Evolutionary conservation across 345 rosid species (phyloP).

Genomic region (Balakata baccata): DNA sequence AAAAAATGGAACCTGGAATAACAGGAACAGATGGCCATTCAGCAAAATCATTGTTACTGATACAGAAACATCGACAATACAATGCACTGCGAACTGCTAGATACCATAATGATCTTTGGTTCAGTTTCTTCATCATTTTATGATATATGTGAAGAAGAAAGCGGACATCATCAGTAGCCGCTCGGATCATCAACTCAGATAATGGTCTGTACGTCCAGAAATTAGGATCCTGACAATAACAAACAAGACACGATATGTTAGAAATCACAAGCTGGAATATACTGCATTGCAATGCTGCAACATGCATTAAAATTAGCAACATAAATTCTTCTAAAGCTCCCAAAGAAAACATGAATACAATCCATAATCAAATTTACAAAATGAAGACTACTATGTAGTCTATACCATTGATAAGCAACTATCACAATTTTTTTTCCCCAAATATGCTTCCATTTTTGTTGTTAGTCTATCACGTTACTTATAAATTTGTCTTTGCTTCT

Average conservation of each 20-base stretch:
- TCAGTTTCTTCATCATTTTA: constrained; percentile 79
- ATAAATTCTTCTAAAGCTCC: background rate
- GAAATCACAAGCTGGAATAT: constrained; percentile 2
- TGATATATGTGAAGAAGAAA: constrained; percentile 73
- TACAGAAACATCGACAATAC: constrained; percentile 84
- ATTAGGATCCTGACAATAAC: constrained; percentile 62
- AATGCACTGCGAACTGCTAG: constrained; percentile 78
- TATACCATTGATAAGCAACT: background rate
- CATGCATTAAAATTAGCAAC: background rate
- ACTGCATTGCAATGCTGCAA: background rate
- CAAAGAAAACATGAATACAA: background rate
- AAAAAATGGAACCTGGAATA: constrained; percentile 59
- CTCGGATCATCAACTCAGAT: constrained; percentile 81
- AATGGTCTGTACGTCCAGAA: constrained; percentile 87
- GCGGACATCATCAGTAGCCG: constrained; percentile 96
- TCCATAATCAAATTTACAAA: background rate
- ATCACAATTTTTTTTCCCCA: background rate
- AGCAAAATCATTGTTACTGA: constrained; percentile 58
- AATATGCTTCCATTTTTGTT: background rate
- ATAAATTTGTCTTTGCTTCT: background rate
- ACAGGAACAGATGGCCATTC: constrained; percentile 76
- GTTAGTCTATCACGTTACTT: background rate
- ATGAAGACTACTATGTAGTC: background rate
- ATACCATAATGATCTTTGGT: constrained; percentile 64
- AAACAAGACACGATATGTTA: constrained; percentile 12